Evolutionary conservation across 1,284 basidiomycete species (phyloP).

Genomic region (Ceratobasidium papillatum): DNA sequence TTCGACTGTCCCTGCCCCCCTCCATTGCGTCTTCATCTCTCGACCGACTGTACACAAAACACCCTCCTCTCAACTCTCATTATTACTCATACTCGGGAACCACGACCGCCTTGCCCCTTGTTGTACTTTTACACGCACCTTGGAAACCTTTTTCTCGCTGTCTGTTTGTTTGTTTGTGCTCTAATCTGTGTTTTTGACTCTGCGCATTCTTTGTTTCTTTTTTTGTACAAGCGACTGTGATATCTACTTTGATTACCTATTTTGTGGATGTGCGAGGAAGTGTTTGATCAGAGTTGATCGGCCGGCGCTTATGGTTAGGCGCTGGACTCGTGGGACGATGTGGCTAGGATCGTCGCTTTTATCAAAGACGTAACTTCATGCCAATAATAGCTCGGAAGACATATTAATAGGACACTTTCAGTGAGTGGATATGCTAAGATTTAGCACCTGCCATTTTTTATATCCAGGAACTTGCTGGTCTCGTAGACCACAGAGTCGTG

Average conservation of each 20-base stretch:
- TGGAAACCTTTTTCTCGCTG: background rate
- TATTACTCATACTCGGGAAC: constrained; percentile 16
- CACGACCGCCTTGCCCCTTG: background rate
- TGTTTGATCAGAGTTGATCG: background rate
- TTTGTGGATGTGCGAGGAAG: background rate
- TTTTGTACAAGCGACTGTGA: constrained; percentile 19
- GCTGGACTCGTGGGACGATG: background rate
- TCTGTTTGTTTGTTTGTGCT: constrained; percentile 6
- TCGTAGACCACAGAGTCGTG: too few relatives aligned
- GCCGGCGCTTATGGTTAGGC: background rate
- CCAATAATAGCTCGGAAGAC: too few relatives aligned
- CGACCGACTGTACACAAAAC: background rate
- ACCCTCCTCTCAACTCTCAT: constrained; percentile 10
- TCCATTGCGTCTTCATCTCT: background rate
- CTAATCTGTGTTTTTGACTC: constrained; percentile 11
- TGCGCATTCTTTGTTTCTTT: background rate
- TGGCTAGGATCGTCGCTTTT: too few relatives aligned
- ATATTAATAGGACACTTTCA: too few relatives aligned
- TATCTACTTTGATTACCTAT: constrained; percentile 27
- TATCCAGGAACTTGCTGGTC: too few relatives aligned
- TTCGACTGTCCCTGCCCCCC: constrained; percentile 12
- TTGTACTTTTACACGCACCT: constrained; percentile 34
- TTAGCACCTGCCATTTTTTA: too few relatives aligned
- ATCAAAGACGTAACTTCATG: too few relatives aligned
- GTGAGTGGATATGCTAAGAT: too few relatives aligned